Conservation (phyloP, 2,329 filamentous ascomycete genomes). For the Berkeleyomyces basicola region DNA sequence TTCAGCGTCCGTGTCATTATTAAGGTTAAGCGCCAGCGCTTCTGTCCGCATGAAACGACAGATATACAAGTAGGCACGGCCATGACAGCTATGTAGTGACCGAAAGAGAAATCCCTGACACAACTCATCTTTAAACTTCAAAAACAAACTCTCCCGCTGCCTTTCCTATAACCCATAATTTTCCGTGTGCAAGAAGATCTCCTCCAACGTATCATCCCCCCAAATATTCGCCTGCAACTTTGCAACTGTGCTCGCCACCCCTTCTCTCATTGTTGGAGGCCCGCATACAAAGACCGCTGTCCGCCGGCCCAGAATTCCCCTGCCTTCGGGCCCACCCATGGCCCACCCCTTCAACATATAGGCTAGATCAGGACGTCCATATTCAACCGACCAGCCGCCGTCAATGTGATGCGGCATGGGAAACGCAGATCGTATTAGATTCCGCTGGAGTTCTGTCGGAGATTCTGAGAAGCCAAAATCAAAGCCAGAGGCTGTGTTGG, state of each 20-base stretch:
- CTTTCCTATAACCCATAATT: constrained; percentile 64
- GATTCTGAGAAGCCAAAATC: constrained; percentile 71
- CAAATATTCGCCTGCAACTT: constrained; percentile 68
- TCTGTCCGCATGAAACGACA: not conserved
- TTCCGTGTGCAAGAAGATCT: constrained; percentile 88
- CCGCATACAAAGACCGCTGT: constrained; percentile 91
- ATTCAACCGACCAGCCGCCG: constrained; percentile 82
- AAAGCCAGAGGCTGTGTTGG: constrained; percentile 40
- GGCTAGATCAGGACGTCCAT: constrained; percentile 74
- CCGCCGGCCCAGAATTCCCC: constrained; percentile 57
- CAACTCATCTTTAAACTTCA: not conserved
- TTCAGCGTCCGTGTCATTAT: too few relatives aligned
- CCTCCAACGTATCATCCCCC: constrained; percentile 61
- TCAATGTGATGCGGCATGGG: constrained; percentile 50
- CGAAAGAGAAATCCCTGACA: not conserved
- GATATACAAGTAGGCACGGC: not conserved
- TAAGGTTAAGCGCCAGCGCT: not conserved
- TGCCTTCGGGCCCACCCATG: constrained; percentile 46
- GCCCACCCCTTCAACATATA: constrained; percentile 76
- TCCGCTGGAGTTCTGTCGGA: constrained; percentile 77
- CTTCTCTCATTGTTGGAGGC: constrained; percentile 69
- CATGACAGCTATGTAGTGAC: not conserved
- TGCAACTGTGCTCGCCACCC: constrained; percentile 75
- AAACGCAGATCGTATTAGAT: constrained; percentile 79
- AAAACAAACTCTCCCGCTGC: not conserved